Evolutionary conservation across 2,329 filamentous ascomycete species (phyloP), one percentile per base, ranked within the genome.

Genomic region (Fusarium irregulare): DNA sequence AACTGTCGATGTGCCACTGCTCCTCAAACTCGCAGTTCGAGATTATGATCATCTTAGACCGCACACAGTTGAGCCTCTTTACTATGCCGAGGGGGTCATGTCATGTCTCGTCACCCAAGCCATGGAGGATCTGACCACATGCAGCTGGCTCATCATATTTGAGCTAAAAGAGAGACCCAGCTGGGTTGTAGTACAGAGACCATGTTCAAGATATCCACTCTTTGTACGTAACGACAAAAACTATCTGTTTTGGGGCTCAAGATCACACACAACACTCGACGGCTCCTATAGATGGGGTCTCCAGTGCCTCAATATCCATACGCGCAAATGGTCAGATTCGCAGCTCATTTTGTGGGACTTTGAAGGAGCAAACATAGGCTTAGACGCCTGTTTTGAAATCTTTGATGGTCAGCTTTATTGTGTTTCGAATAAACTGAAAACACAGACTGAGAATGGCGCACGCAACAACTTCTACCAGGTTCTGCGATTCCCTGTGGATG

Each of bases 391-490:
- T 64, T 94, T 94, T 74, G 90, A 92, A 64, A 86, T 94, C 20
- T 83, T 92, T 64, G 83, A 88, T 40, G 85, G 83, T 12, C 83
- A 88, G 70, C 88, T 94, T 42, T 94, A 94, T 71, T 90, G 86
- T 0, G 79, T 94, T 8, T 92, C 91, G 0, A 94, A 89, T 67
- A 86, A 89, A 68, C 86, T 86, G 3, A 84, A 85, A 5, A 87
- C 88, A 55, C 87, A 91, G 60, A 83, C 87, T 0, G 87, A 91
- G 61, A 88, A 91, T 60, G 82, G 87, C 7, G 87, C 91, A 60
- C 91, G 88, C 85, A 88, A 87, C 1, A 92, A 89, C 0, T 91
- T 88, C 75, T 94, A 93, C 74, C 85, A 89, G 60, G 91, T 88
- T 75, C 82, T 89, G 46, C 87, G 90, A 12, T 88, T 93, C 61